Evolutionary conservation across 805 yeast genomes (phyloP).

Genomic region (Cyberlindnera petersonii): DNA sequence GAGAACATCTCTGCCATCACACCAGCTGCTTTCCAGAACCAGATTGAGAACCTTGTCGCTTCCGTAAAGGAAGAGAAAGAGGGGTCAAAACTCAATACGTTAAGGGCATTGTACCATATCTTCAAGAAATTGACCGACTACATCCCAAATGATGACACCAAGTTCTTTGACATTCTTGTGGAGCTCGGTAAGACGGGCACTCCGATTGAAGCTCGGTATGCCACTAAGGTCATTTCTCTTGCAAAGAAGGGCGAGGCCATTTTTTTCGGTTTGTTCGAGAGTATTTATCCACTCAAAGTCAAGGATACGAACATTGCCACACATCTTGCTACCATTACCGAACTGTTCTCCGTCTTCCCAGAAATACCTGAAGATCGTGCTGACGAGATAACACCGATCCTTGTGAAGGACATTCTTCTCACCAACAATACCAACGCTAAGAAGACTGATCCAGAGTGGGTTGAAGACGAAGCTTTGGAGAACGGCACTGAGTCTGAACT

Average conservation of each 20-base stretch:
- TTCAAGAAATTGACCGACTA: slow-evolving; percentile 46
- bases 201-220: slow-evolving; percentile 60
- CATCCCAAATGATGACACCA: slow-evolving; percentile 38
- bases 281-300: slow-evolving; percentile 48
- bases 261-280: slow-evolving; percentile 36
- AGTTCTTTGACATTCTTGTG: slow-evolving; percentile 42
- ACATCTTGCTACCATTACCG: slow-evolving; percentile 56
- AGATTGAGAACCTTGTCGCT: slow-evolving; percentile 47
- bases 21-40: slow-evolving; percentile 64
- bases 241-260: slow-evolving; percentile 39
- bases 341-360: slow-evolving; percentile 49
- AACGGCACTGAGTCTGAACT: slow-evolving; percentile 31
- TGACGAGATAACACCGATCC: slow-evolving; percentile 51
- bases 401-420: slow-evolving; percentile 61
- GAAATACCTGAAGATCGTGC: slow-evolving; percentile 47
- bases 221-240: slow-evolving; percentile 55
- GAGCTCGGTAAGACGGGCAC: slow-evolving; percentile 48
- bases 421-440: slow-evolving; percentile 40
- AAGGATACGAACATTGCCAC: slow-evolving; percentile 42
- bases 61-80: slow-evolving; percentile 30
- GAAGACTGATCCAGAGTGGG: slow-evolving; percentile 40
- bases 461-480: slow-evolving; percentile 41
- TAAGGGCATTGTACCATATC: slow-evolving; percentile 60
- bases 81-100: slow-evolving; percentile 29
- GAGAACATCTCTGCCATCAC: slow-evolving; percentile 53